Evolutionary conservation across 768 basidiomycete genomes (phyloP).

Genomic region (Ramaria rubella): DNA sequence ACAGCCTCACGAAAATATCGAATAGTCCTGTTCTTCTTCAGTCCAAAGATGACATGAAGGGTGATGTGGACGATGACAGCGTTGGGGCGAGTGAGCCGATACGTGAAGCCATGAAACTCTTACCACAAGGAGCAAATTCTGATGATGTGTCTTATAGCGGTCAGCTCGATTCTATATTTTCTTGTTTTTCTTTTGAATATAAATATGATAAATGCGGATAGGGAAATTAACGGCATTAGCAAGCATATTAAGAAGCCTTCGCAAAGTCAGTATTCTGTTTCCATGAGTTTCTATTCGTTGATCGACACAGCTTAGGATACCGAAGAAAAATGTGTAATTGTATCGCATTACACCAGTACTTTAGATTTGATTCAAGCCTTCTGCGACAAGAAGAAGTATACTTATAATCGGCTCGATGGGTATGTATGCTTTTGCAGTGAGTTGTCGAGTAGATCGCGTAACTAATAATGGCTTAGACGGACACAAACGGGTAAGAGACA

Average conservation of each 20-base stretch:
- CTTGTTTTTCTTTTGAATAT: neutral
- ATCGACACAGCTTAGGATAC: slow-evolving; percentile 42
- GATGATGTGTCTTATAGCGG: slow-evolving; percentile 80
- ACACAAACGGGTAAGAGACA: slow-evolving; percentile 73
- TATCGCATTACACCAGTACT: slow-evolving; percentile 95
- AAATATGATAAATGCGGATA: slow-evolving; percentile 23
- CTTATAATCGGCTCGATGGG: slow-evolving; percentile 86
- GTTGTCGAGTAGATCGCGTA: too few relatives aligned
- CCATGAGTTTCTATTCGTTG: neutral
- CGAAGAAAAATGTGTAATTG: slow-evolving; percentile 90
- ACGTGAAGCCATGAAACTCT: slow-evolving; percentile 51
- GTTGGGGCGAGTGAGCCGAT: slow-evolving; percentile 30
- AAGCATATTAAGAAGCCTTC: slow-evolving; percentile 53
- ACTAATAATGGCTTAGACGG: slow-evolving; percentile 38
- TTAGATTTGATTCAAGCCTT: slow-evolving; percentile 86
- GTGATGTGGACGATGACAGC: slow-evolving; percentile 28
- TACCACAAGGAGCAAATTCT: slow-evolving; percentile 53
- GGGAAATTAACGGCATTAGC: slow-evolving; percentile 70
- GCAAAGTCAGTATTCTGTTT: slow-evolving; percentile 36
- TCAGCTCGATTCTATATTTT: slow-evolving; percentile 28
- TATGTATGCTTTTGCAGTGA: slow-evolving; percentile 26
- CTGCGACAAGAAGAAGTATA: slow-evolving; percentile 70
- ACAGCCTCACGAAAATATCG: slow-evolving; percentile 80
- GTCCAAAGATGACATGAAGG: slow-evolving; percentile 49
- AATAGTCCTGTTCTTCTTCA: slow-evolving; percentile 79